These are phyloP conservation scores for Cercospora janseana DNA, from an alignment of 2,329 filamentous ascomycete species.

Conservation along the genomic window DNA sequence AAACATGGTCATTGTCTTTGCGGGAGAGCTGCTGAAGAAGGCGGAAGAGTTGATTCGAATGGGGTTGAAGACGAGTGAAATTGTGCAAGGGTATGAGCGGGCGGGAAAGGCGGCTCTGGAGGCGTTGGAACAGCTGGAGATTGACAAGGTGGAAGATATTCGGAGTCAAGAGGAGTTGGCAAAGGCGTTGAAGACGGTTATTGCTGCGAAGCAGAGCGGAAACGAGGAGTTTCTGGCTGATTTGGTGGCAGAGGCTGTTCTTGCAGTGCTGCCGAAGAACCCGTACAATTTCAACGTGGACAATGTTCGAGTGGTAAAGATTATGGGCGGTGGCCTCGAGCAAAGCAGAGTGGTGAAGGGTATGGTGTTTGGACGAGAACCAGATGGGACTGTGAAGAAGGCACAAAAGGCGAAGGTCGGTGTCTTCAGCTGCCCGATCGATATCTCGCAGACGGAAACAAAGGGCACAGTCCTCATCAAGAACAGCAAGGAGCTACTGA, in stretches of 20 bases:
- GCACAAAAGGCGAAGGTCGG: constrained; percentile 90
- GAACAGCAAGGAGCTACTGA: constrained; percentile 97
- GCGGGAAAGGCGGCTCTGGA: constrained; percentile 86
- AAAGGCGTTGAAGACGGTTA: constrained; percentile 93
- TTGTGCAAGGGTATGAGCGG: constrained; percentile 92
- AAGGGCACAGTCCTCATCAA: constrained; percentile 96
- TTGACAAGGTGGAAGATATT: constrained; percentile 87
- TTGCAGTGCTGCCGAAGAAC: constrained; percentile 93
- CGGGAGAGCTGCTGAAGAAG: constrained; percentile 93
- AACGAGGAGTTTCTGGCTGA: constrained; percentile 84
- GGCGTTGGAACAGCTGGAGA: constrained; percentile 73
- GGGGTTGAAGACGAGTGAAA: constrained; percentile 98
- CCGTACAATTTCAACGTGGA: constrained; percentile 96
- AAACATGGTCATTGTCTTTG: constrained; percentile 93
- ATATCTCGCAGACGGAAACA: constrained; percentile 94
- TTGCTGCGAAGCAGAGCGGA: constrained; percentile 94
- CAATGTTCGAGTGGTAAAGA: constrained; percentile 98
- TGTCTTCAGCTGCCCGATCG: constrained; percentile 94
- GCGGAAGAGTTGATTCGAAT: constrained; percentile 94
- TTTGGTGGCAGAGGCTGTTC: constrained; percentile 78
- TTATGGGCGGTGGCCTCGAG: constrained; percentile 94
- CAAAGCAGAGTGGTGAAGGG: constrained; percentile 94
- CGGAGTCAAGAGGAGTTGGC: constrained; percentile 76
- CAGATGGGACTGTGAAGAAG: constrained; percentile 87
- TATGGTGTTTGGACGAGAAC: constrained; percentile 97